These are phyloP conservation scores for Dothistroma pini DNA, from an alignment of 2,329 filamentous ascomycete species.

Conservation along the genomic window DNA sequence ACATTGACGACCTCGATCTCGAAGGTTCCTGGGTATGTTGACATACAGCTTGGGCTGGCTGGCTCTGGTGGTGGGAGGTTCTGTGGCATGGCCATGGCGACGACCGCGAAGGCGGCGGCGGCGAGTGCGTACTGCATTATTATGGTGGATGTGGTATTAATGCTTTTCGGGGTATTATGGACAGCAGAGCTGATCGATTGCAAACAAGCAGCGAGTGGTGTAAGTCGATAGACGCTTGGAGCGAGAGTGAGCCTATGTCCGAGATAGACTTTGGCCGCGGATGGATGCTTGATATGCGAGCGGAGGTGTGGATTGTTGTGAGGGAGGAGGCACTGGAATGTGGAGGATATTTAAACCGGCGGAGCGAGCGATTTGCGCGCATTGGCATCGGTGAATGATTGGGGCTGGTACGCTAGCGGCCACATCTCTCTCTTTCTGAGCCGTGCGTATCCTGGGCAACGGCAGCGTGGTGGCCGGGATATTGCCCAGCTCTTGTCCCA, in stretches of 20 bases:
- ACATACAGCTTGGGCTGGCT: constrained; percentile 53
- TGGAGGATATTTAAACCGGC: constrained; percentile 20
- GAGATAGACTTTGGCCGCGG: constrained; percentile 21
- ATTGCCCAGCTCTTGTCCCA: constrained; percentile 6
- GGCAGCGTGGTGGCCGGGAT: background rate
- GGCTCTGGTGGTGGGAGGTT: constrained; percentile 46
- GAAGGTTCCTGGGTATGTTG: constrained; percentile 53
- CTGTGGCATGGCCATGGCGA: constrained; percentile 40
- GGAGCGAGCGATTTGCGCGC: constrained; percentile 11
- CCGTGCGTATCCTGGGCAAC: constrained; percentile 15
- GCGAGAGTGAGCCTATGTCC: constrained; percentile 30
- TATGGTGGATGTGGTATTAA: constrained; percentile 18
- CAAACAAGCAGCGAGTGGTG: constrained; percentile 19
- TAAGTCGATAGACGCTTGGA: constrained; percentile 21
- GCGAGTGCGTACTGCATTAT: constrained; percentile 37
- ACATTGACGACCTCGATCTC: constrained; percentile 55
- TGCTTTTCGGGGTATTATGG: constrained; percentile 22
- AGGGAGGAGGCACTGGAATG: constrained; percentile 20
- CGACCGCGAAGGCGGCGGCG: constrained; percentile 44
- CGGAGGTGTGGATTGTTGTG: constrained; percentile 22
- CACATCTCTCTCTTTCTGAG: background rate
- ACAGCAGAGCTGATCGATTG: constrained; percentile 17
- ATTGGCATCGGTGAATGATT: constrained; percentile 13
- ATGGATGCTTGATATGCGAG: constrained; percentile 16
- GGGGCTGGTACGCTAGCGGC: constrained; percentile 13